A percentile compares a stretch with the other conserved stretches of the same genome.
Conservation (phyloP, 78 protist species). For the Speleostelium caveatum region DNA sequence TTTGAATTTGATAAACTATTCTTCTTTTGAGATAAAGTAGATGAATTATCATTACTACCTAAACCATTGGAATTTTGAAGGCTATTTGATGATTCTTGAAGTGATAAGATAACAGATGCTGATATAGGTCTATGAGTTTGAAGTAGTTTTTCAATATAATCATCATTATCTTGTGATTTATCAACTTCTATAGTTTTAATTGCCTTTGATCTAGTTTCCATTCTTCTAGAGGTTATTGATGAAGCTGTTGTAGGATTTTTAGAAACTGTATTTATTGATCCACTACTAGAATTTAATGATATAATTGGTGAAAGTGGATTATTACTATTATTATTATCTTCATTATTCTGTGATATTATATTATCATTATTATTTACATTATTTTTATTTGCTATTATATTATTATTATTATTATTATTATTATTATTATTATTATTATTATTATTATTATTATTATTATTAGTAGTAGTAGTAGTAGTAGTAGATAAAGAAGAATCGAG, state of each 20-base stretch:
- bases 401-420: not conserved
- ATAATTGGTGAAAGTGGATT: not conserved
- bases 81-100: not conserved
- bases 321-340: too few species aligned
- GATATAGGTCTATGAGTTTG: constrained; percentile 18
- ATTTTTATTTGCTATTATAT: too few species aligned
- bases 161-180: constrained; percentile 11
- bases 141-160: constrained; percentile 28
- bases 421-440: too few species aligned
- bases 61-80: not conserved
- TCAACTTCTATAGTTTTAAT: not conserved
- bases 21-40: not conserved
- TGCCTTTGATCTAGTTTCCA: constrained; percentile 21
- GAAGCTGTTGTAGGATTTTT: not conserved
- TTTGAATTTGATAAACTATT: not conserved
- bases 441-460: too few species aligned
- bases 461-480: too few species aligned
- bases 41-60: not conserved
- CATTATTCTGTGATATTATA: too few species aligned
- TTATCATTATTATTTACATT: not conserved
- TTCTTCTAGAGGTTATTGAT: constrained; percentile 14
- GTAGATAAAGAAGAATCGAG: not conserved
- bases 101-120: not conserved
- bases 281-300: constrained; percentile 15
- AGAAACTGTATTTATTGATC: not conserved